Evolutionary conservation across 2,329 filamentous ascomycete genomes (phyloP).

Genomic region (Drechslerella dactyloides): DNA sequence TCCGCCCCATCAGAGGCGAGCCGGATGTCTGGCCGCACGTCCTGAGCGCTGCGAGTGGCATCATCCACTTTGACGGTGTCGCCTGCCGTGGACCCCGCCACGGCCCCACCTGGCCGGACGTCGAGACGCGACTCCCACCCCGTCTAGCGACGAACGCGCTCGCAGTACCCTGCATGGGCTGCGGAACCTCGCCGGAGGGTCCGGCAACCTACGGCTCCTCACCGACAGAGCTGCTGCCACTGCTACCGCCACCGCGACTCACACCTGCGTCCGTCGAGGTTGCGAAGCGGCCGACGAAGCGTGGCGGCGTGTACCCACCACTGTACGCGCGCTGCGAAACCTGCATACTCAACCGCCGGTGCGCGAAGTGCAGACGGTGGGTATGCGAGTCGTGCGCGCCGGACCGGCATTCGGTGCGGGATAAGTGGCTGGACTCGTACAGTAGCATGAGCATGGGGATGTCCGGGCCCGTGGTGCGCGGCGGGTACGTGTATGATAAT

Average conservation of each 20-base stretch:
- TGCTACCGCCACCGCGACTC: constrained; percentile 17
- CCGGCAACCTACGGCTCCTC: constrained; percentile 29
- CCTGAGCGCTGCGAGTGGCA: constrained; percentile 2
- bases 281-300: constrained; percentile 10
- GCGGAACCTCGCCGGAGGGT: constrained; percentile 35
- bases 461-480: background rate
- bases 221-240: constrained; percentile 14
- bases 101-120: background rate
- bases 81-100: constrained; percentile 28
- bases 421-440: constrained; percentile 3
- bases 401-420: background rate
- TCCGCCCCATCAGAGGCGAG: background rate
- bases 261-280: constrained; percentile 5
- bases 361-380: constrained; percentile 14
- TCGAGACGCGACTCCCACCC: background rate
- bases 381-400: constrained; percentile 32
- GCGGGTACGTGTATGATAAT: constrained; percentile 13
- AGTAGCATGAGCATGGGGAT: background rate
- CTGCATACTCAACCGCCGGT: constrained; percentile 5
- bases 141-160: constrained; percentile 10
- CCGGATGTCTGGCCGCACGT: background rate
- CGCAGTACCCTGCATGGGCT: constrained; percentile 27
- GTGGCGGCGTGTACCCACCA: constrained; percentile 20
- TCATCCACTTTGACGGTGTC: constrained; percentile 27
- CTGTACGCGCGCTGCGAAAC: constrained; percentile 17